These are phyloP conservation scores for Linum trigynum DNA, from an alignment of 345 rosid species.

Conservation along the genomic window DNA sequence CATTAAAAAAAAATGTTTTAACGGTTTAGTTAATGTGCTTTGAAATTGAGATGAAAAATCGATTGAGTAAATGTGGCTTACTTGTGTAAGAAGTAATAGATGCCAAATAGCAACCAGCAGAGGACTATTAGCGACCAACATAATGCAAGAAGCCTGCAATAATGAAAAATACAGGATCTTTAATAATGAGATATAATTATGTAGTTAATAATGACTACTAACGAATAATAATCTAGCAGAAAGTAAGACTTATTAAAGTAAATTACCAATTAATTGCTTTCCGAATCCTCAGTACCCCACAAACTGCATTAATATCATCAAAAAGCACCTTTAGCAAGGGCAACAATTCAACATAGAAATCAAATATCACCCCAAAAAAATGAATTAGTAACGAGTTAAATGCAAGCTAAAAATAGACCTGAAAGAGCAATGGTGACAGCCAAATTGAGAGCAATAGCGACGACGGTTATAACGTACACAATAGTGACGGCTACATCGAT, in stretches of 20 bases:
- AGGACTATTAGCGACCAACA: slow-evolving; percentile 58
- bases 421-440: slow-evolving; percentile 14
- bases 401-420: slow-evolving; percentile 20
- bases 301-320: slow-evolving; percentile 28
- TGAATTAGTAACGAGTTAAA: neutral
- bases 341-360: no score
- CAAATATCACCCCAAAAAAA: neutral
- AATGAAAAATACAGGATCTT: neutral
- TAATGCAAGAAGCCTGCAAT: slow-evolving; percentile 39
- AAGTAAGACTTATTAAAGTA: neutral
- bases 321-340: no score
- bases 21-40: neutral
- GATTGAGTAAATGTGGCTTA: slow-evolving; percentile 15
- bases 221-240: neutral
- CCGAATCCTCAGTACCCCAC: slow-evolving; percentile 35
- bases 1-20: no score
- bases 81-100: slow-evolving; percentile 47
- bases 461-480: slow-evolving; percentile 21
- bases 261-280: slow-evolving; percentile 34
- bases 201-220: neutral
- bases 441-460: neutral
- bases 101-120: slow-evolving; percentile 54
- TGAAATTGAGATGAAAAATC: neutral
- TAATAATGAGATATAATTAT: neutral
- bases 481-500: slow-evolving; percentile 44